These are phyloP conservation scores for Viridothelium virens DNA, from an alignment of 495 filamentous ascomycete species.

Conservation along the genomic window DNA sequence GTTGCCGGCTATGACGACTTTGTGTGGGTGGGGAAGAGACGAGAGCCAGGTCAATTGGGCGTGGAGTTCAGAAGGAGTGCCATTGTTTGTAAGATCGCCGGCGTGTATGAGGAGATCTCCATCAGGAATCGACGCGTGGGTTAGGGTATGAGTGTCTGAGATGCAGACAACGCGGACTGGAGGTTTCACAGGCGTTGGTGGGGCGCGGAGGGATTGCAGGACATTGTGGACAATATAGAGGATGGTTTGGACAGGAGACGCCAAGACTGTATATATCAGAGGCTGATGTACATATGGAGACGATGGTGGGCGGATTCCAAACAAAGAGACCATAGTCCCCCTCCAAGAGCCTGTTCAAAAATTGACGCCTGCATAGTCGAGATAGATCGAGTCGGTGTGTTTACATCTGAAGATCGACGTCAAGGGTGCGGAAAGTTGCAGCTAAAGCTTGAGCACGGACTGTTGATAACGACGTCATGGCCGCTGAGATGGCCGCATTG, in stretches of 20 bases:
- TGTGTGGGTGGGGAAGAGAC: constrained; percentile 62
- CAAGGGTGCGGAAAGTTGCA: too few species aligned
- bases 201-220: constrained; percentile 55
- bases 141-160: constrained; percentile 74
- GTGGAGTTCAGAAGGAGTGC: constrained; percentile 64
- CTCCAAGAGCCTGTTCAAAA: too few species aligned
- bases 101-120: constrained; percentile 87
- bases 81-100: constrained; percentile 72
- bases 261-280: constrained; percentile 42
- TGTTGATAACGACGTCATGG: constrained; percentile 11
- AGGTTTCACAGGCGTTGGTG: constrained; percentile 44
- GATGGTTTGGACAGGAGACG: constrained; percentile 44
- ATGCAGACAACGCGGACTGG: constrained; percentile 77
- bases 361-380: too few species aligned
- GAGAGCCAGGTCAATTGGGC: constrained; percentile 71
- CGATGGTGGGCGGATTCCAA: constrained; percentile 8
- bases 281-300: constrained; percentile 46
- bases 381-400: too few species aligned
- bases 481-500: neutral
- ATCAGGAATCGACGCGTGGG: constrained; percentile 52
- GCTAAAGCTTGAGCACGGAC: constrained; percentile 11
- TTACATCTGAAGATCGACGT: too few species aligned
- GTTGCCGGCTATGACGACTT: constrained; percentile 82
- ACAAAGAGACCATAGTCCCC: constrained; percentile 5
- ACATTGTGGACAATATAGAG: constrained; percentile 49